Evolutionary conservation across 208 protist species (phyloP).

Genomic region (Wallacemonas sp.): DNA sequence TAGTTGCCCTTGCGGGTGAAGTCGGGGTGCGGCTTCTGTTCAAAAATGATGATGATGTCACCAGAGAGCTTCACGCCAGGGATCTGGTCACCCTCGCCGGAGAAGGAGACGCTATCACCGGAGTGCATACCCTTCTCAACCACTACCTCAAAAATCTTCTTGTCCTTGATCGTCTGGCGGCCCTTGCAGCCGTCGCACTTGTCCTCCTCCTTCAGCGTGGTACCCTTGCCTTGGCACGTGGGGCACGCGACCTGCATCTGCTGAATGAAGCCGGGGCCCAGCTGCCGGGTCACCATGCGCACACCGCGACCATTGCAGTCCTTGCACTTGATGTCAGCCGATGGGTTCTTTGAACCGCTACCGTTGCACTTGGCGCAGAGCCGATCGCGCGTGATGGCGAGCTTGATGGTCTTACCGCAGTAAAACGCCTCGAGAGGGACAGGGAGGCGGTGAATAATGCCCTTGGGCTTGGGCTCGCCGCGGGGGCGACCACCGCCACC

Average conservation of each 20-base stretch:
- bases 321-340: conserved; percentile 83
- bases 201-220: conserved; percentile 91
- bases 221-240: conserved; percentile 93
- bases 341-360: conserved; percentile 75
- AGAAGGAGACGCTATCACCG: conserved; percentile 96
- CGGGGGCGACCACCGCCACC: conserved; percentile 80
- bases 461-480: conserved; percentile 95
- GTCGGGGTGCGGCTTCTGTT: conserved; percentile 93
- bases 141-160: conserved; percentile 97
- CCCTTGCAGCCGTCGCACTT: conserved; percentile 95
- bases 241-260: conserved; percentile 95
- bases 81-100: conserved; percentile 96
- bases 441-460: conserved; percentile 93
- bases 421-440: conserved; percentile 98
- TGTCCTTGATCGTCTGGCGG: conserved; percentile 94
- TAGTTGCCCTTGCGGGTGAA: conserved; percentile 96
- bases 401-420: conserved; percentile 96
- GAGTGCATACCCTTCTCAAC: conserved; percentile 97
- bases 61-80: conserved; percentile 93
- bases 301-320: conserved; percentile 94
- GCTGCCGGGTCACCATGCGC: conserved; percentile 90
- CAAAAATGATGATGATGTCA: conserved; percentile 98
- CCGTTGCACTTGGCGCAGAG: conserved; percentile 89
- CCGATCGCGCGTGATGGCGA: conserved; percentile 92
- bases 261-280: conserved; percentile 97